Evolutionary conservation across 139 green algal species (phyloP), one percentile per base, ranked within the genome.

Genomic region (Tetraselmis striata): DNA sequence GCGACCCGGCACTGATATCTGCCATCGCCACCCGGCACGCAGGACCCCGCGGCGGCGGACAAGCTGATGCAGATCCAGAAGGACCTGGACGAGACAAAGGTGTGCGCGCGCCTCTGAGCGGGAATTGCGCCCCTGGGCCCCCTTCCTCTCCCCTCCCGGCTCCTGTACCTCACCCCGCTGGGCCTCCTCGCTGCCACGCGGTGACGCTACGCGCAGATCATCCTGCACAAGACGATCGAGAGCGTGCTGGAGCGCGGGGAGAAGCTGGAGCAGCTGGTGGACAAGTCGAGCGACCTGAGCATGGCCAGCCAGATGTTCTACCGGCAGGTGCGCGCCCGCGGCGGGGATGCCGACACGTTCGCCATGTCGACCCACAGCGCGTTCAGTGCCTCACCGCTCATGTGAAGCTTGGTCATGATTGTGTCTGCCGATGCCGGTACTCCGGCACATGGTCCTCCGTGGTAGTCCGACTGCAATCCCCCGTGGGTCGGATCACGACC

Each of bases 171-270:
- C 78, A 76, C 25, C n/a, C 59, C 59, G 2, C 79, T 77, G 28
- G 2, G 31, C 31, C 1, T 30, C 67, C 29, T 32, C 0, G 30
- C 24, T 1, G 92, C n/a, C n/a, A n/a, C n/a, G n/a, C n/a, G n/a
- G n/a, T n/a, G n/a, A n/a, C n/a, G n/a, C n/a, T n/a, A n/a, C n/a
- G n/a, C n/a, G n/a, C n/a, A 94, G 81, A 88, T 97, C 76, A 90
- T 98, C 11, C 89, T 98, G 88, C 96, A 99, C 86, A 93, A 98
- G 83, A 99, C 97, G 1, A 99, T 99, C 79, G 97, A 99, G 85
- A 96, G 90, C 80, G 96, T 99, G 83, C 88, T 99, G 81, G 91
- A 93, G 85, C 84, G 97, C 11, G 97, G 97, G 1, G 97, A 99
- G 88, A 98, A 98, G 92, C 87, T 99, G 45, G 97, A 99, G 81